Percentiles rank a stretch among this genome's conserved stretches.
Conservation (phyloP, 495 filamentous ascomycete species). For the Aspergillus wentii region DNA sequence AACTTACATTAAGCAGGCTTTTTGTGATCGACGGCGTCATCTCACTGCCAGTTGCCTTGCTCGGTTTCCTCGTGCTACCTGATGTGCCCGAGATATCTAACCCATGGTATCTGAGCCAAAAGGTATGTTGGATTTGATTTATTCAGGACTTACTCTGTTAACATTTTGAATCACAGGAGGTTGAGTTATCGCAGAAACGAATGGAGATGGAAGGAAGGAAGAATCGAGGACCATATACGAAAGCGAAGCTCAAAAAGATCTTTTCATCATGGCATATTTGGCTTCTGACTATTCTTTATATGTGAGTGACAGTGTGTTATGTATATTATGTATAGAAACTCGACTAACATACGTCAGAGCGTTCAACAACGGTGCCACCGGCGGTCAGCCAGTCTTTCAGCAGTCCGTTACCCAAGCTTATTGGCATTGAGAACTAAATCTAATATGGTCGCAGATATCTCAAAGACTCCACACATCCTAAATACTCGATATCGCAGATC, state of each 20-base stretch:
- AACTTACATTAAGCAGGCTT: slow-evolving; percentile 18
- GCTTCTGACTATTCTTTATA: slow-evolving; percentile 38
- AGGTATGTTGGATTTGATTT: slow-evolving; percentile 17
- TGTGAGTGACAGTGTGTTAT: slow-evolving; percentile 15
- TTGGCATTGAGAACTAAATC: neutral
- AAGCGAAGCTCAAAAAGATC: slow-evolving; percentile 46
- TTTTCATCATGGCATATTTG: slow-evolving; percentile 51
- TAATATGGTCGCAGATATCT: slow-evolving; percentile 21
- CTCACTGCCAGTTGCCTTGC: slow-evolving; percentile 42
- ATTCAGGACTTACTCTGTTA: neutral
- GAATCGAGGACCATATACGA: slow-evolving; percentile 39
- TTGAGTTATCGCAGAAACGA: slow-evolving; percentile 34
- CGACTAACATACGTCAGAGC: slow-evolving; percentile 12
- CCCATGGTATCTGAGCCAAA: slow-evolving; percentile 43
- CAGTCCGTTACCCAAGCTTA: slow-evolving; percentile 18
- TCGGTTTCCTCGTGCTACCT: slow-evolving; percentile 55
- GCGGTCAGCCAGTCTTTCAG: slow-evolving; percentile 32
- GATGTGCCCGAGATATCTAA: slow-evolving; percentile 56
- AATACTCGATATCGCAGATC: slow-evolving; percentile 35
- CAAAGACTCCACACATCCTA: slow-evolving; percentile 31
- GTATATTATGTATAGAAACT: neutral
- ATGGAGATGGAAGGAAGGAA: slow-evolving; percentile 46
- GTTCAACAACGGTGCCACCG: slow-evolving; percentile 32
- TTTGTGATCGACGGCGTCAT: slow-evolving; percentile 44
- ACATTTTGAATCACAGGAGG: slow-evolving; percentile 31